phyloP scores from a whole-genome alignment of 768 basidiomycete genomes.

The Asterophora lycoperdoides region DNA sequence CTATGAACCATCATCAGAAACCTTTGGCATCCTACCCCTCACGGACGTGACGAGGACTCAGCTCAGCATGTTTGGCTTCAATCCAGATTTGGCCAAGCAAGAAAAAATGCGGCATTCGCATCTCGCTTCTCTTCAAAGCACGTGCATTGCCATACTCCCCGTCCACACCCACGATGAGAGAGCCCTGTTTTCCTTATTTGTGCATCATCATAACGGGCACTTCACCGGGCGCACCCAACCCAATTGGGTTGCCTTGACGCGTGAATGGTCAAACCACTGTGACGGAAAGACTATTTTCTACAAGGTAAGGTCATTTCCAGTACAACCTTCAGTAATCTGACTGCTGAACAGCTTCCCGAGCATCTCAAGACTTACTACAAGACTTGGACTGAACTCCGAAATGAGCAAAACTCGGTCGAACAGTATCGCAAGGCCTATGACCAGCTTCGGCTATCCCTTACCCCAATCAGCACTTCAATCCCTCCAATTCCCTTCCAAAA shows the following conservation, averaged over 20 bases:
- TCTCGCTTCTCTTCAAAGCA: constrained; percentile 15
- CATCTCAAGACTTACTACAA: constrained; percentile 14
- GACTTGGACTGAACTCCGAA: constrained; percentile 6
- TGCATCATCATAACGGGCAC: not conserved
- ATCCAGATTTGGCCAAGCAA: too few species aligned
- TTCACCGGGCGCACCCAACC: constrained; percentile 4
- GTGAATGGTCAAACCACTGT: constrained; percentile 12
- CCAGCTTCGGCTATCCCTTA: too few species aligned
- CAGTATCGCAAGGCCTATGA: not conserved
- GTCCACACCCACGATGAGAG: constrained; percentile 23
- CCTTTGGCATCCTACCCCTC: constrained; percentile 20
- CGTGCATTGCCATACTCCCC: constrained; percentile 23
- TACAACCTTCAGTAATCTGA: not conserved
- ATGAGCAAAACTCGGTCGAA: constrained; percentile 13
- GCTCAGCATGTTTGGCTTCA: constrained; percentile 15
- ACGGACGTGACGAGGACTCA: constrained; percentile 7
- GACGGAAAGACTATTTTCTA: constrained; percentile 12
- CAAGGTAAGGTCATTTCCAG: constrained; percentile 1
- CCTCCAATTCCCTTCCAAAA: too few species aligned
- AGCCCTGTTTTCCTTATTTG: constrained; percentile 15
- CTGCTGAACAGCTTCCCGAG: constrained; percentile 3
- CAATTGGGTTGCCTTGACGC: constrained; percentile 12
- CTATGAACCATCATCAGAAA: constrained; percentile 14
- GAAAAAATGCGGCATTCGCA: too few species aligned
- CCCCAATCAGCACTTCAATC: too few species aligned